Base-by-base conservation (phyloP, 2,329 filamentous ascomycete genomes). In the Elsinoe perseae region DNA sequence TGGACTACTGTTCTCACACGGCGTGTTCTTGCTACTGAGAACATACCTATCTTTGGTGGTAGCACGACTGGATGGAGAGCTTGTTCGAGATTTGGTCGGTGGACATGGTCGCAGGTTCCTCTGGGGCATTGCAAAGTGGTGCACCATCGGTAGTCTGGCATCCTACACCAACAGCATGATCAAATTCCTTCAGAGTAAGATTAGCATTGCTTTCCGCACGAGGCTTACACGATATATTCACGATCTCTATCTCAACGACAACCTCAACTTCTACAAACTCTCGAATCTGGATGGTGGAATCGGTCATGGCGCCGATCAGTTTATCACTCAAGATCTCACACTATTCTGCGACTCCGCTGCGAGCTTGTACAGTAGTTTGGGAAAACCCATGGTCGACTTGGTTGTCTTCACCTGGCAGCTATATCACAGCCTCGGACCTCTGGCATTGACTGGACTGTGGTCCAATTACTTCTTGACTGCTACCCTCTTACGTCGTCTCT, bases 81-180 rank as follows among this genome's bases (percentile, higher is more conserved):
- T 98, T 66, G 93, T 98, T 21, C 82, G 93, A 60, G 93, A 98
- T 72, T 75, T 98, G 21, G 92, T 98, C n/a, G 90, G 89, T 8
- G 93, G 93, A 8, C 91, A 96, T 65, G 92, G 92, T 16, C 90
- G 84, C 64, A 80, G 83, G 0, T 98, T 98, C 69, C 75, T 93
- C 7, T 87, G 85, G 83, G 93, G 93, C 4, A 86, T 98, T 46
- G 70, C 85, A 50, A 96, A 97, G 77, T 98, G 93, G 93, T 90
- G 91, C 62, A 90, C 92, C 2, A 85, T 98, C 32, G 93, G 93
- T 40, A 89, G 87, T 2, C 84, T 97, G 61, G 92, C 91, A 7
- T 95, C 92, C 0, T 98, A 98, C 68, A 96, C 92, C 52, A 98
- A 98, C 70, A 90, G 92, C 56, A 96, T 95, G 87, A 98, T 98